Evolutionary conservation across 495 filamentous ascomycete genomes (phyloP).

Genomic region (Pyronema omphalodes): DNA sequence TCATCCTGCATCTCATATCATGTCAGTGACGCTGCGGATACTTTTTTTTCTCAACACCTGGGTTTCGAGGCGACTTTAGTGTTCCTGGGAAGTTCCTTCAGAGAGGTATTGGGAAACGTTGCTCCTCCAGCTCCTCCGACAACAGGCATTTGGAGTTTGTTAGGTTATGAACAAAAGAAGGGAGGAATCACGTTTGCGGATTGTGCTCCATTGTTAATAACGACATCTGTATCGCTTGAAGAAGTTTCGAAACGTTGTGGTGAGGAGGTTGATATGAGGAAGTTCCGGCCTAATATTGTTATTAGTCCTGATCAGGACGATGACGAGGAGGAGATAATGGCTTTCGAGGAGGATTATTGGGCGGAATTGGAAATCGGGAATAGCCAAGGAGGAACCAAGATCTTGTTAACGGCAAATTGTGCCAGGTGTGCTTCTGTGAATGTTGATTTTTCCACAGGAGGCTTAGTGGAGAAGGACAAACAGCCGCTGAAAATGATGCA

Average conservation of each 20-base stretch:
- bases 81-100: constrained; percentile 10
- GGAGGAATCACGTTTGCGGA: constrained; percentile 57
- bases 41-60: constrained; percentile 13
- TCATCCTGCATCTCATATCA: constrained; percentile 9
- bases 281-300: constrained; percentile 76
- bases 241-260: constrained; percentile 38
- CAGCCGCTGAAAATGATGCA: constrained; percentile 31
- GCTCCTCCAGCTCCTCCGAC: not conserved
- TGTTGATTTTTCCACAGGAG: constrained; percentile 15
- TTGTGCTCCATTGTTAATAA: constrained; percentile 55
- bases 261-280: constrained; percentile 47
- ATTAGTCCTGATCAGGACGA: constrained; percentile 28
- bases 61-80: constrained; percentile 9
- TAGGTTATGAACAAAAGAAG: not conserved
- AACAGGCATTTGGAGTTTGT: not conserved
- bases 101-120: constrained; percentile 11
- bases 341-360: constrained; percentile 85
- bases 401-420: constrained; percentile 48
- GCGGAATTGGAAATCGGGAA: constrained; percentile 37
- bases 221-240: constrained; percentile 48
- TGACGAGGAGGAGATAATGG: constrained; percentile 24
- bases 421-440: constrained; percentile 38
- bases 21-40: constrained; percentile 7
- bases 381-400: constrained; percentile 26
- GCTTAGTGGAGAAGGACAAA: not conserved